Evolutionary conservation across 176 grass and related monocot genomes (phyloP), one percentile per base, ranked within the genome.

Genomic region (Eragrostis nindensis): DNA sequence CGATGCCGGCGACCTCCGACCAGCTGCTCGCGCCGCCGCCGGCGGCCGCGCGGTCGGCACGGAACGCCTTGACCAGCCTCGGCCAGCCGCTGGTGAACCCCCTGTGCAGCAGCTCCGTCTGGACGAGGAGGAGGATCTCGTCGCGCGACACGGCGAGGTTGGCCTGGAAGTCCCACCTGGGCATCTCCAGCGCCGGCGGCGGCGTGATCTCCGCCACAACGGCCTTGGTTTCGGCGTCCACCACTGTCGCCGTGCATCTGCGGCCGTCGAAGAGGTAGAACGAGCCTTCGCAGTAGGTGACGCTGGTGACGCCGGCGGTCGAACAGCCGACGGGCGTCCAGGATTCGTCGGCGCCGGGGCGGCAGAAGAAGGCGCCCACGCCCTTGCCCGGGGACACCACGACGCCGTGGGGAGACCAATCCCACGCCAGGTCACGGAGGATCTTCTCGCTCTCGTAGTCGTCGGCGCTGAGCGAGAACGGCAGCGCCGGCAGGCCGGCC

Each of bases 191-290:
- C 36, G 1, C 6, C 32, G 32, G 32, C 0, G 61, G 71, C 62
- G 32, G 81, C 62, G 55, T 7, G 71, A 83, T 75, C 32, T 19
- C 47, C 0, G 24, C 11, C 3, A 4, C 47, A 0, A 75, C 81
- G 44, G 30, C 60, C n/a, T 66, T 21, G 5, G 70, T 65, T 0
- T 36, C 36, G 25, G 49, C 62, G 72, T 76, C 62, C 71, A 84
- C 39, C 39, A 43, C 82, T 12, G 39, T 47, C 12, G 13, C 12
- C 72, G 21, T 47, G 72, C 62, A 53, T 22, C 38, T 26, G 0
- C 0, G 32, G 62, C 14, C 22, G 11, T 84, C 38, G 38, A 83
- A n/a, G 36, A 83, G 71, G 81, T 68, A 76, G 71, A 84, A 84
- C 62, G 48, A 19, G 24, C 48, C 72, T 49, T 68, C 49, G 63